These are phyloP conservation scores for Elymus sibiricus DNA, from an alignment of 176 grass and related monocot genomes.

Conservation along the genomic window DNA sequence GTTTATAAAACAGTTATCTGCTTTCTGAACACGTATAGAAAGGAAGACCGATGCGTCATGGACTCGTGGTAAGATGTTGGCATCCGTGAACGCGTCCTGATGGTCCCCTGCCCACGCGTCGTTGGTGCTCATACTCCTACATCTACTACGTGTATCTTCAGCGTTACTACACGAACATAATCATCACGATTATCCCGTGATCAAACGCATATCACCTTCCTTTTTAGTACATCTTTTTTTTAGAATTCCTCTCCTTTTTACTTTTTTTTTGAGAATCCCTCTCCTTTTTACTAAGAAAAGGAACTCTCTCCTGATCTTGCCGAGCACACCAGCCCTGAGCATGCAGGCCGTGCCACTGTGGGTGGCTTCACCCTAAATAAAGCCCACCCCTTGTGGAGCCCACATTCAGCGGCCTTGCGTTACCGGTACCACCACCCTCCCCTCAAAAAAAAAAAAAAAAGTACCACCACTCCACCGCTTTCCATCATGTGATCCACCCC, in stretches of 20 bases:
- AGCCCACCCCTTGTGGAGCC: not conserved
- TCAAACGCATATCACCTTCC: not conserved
- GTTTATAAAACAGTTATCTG: not conserved
- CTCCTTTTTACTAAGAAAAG: too few species aligned
- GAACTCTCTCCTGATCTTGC: not conserved
- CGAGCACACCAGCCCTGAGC: not conserved
- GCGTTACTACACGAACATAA: not conserved
- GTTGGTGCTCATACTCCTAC: not conserved
- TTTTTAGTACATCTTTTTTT: too few species aligned
- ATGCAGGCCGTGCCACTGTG: not conserved
- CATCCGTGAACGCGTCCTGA: not conserved
- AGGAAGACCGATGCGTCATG: not conserved
- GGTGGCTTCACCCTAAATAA: not conserved
- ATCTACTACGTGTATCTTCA: not conserved
- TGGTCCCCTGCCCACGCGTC: not conserved
- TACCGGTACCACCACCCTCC: not conserved
- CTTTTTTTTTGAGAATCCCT: too few species aligned
- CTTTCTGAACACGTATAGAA: not conserved
- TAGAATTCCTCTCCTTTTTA: too few species aligned
- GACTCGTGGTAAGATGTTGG: not conserved
- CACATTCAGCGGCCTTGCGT: not conserved
- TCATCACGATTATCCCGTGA: not conserved
- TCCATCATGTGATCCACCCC: conserved; percentile 26
- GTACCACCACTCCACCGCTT: not conserved
- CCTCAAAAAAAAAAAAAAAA: too few species aligned